phyloP scores from a whole-genome alignment of 1,284 basidiomycete species.

The Ceratobasidium sp. region DNA sequence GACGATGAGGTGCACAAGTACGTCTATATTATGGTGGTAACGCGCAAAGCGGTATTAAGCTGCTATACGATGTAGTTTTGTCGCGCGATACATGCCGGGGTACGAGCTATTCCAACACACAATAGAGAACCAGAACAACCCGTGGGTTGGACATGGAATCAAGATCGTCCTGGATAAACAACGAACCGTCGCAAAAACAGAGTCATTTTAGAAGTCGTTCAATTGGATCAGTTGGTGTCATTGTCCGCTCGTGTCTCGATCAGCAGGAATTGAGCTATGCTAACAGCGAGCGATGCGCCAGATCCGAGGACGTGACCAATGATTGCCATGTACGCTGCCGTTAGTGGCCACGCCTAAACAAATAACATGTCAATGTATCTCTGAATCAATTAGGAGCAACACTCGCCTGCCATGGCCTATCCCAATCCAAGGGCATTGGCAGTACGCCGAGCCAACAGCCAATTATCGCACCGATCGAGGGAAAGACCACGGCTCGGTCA shows the following conservation, averaged over 20 bases:
- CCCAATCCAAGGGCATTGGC: slow-evolving; percentile 92
- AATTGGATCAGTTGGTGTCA: slow-evolving; percentile 32
- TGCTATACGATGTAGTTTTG: slow-evolving; percentile 57
- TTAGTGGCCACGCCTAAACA: slow-evolving; percentile 77
- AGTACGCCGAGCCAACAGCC: slow-evolving; percentile 83
- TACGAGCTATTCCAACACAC: slow-evolving; percentile 75
- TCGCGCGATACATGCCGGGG: slow-evolving; percentile 83
- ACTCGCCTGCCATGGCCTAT: slow-evolving; percentile 90
- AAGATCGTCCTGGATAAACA: slow-evolving; percentile 11
- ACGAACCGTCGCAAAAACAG: slow-evolving; percentile 6
- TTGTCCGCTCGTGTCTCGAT: slow-evolving; percentile 38
- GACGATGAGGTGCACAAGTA: slow-evolving; percentile 77
- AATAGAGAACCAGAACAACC: slow-evolving; percentile 10
- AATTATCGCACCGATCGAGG: slow-evolving; percentile 70
- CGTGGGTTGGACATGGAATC: slow-evolving; percentile 19
- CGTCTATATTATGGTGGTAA: slow-evolving; percentile 44
- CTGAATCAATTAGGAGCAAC: not conserved
- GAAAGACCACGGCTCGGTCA: slow-evolving; percentile 82
- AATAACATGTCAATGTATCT: slow-evolving; percentile 9
- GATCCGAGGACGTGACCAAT: slow-evolving; percentile 71
- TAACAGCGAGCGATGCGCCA: slow-evolving; percentile 61
- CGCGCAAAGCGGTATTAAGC: not conserved
- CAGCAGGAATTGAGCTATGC: slow-evolving; percentile 53
- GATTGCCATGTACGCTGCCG: slow-evolving; percentile 70
- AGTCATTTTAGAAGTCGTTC: slow-evolving; percentile 6